These are phyloP conservation scores for Harringtonia aguacate DNA, from an alignment of 2,329 filamentous ascomycete species.

Conservation along the genomic window DNA sequence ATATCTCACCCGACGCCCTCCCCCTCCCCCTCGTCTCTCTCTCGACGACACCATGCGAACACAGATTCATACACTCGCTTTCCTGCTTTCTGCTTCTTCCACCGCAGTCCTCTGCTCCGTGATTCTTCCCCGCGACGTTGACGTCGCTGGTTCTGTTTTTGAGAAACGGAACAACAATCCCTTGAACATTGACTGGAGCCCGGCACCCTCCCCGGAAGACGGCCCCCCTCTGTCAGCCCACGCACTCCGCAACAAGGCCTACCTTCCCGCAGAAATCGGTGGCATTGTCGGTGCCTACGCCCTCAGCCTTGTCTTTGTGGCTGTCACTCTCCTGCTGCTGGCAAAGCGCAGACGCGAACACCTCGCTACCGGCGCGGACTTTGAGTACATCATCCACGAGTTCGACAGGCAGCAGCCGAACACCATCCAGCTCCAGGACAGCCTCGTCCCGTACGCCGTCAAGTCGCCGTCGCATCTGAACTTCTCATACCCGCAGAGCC, in stretches of 20 bases:
- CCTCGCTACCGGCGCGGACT: conserved; percentile 41
- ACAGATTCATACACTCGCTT: conserved; percentile 1
- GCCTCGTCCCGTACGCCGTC: conserved; percentile 16
- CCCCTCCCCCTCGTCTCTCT: not conserved
- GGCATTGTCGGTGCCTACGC: conserved; percentile 79
- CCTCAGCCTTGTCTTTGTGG: conserved; percentile 62
- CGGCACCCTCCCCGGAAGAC: conserved; percentile 39
- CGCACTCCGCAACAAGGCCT: conserved; percentile 48
- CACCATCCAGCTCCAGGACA: conserved; percentile 14
- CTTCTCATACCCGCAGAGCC: conserved; percentile 38
- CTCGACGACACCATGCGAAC: conserved; percentile 30
- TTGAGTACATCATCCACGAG: conserved; percentile 21
- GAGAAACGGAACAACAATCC: conserved; percentile 18
- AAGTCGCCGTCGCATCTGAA: conserved; percentile 25
- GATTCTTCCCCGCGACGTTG: conserved; percentile 17
- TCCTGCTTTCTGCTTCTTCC: conserved; percentile 14
- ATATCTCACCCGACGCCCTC: conserved; percentile 6
- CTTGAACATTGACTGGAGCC: no score
- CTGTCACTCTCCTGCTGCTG: conserved; percentile 52
- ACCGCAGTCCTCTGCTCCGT: conserved; percentile 13
- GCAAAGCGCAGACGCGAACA: conserved; percentile 43
- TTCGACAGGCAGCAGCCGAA: conserved; percentile 10
- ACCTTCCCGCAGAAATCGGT: conserved; percentile 72
- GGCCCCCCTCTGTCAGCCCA: conserved; percentile 47
- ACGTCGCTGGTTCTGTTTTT: conserved; percentile 12